These are phyloP conservation scores for Massospora cicadina DNA, from an alignment of 371 early-diverging fungal species.

Conservation along the genomic window DNA sequence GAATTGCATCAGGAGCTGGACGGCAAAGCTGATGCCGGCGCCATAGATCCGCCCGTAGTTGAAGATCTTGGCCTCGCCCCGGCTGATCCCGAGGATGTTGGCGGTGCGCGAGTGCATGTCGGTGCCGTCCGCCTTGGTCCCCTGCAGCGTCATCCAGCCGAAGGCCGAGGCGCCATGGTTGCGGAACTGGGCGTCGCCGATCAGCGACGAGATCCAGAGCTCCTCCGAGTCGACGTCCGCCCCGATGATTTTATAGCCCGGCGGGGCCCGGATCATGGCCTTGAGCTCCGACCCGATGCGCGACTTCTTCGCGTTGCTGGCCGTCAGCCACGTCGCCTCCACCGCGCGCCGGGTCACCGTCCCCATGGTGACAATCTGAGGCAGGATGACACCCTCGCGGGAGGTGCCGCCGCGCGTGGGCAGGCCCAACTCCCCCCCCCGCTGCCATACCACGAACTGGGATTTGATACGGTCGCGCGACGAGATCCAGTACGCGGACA, in stretches of 20 bases:
- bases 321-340: constrained; percentile 91
- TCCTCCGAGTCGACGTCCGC: constrained; percentile 97
- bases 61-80: constrained; percentile 88
- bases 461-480: constrained; percentile 59
- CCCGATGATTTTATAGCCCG: constrained; percentile 72
- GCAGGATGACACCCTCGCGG: constrained; percentile 68
- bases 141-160: constrained; percentile 96
- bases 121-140: constrained; percentile 71
- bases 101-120: constrained; percentile 93
- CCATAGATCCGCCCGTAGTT: constrained; percentile 96
- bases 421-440: neutral
- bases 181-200: constrained; percentile 89
- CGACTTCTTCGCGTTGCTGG: constrained; percentile 77
- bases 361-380: constrained; percentile 84
- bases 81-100: constrained; percentile 61
- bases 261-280: constrained; percentile 64
- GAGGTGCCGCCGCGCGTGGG: constrained; percentile 13
- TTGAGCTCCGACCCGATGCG: constrained; percentile 92
- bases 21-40: constrained; percentile 74
- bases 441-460: constrained; percentile 76
- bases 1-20: constrained; percentile 60
- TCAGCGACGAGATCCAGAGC: constrained; percentile 87
- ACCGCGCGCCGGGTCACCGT: constrained; percentile 91
- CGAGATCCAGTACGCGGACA: constrained; percentile 85
- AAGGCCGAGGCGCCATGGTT: constrained; percentile 86